A percentile compares a stretch with the other conserved stretches of the same genome.
Evolutionary conservation across 768 basidiomycete species (phyloP).

Genomic region (Macrolepiota albuminosa): DNA sequence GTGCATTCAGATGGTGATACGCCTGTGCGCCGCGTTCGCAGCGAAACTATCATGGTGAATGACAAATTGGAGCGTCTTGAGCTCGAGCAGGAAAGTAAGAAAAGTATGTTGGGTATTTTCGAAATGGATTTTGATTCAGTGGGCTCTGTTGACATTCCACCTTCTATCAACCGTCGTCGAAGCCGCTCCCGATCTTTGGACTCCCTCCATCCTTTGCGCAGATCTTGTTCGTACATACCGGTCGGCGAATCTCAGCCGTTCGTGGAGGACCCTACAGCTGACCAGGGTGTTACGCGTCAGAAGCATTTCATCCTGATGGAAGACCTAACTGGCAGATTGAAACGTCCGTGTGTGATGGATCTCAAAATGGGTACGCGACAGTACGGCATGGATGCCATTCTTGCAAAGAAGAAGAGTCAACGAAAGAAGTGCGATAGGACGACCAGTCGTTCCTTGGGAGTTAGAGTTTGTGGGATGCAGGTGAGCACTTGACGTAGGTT

Average conservation of each 20-base stretch:
- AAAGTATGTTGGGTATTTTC: constrained; percentile 31
- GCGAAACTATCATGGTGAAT: constrained; percentile 44
- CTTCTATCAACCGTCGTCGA: constrained; percentile 36
- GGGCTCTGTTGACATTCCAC: constrained; percentile 19
- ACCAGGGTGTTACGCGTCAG: constrained; percentile 68
- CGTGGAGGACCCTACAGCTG: constrained; percentile 28
- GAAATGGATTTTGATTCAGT: constrained; percentile 36
- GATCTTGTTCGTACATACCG: constrained; percentile 20
- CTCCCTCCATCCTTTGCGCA: constrained; percentile 22
- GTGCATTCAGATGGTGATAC: constrained; percentile 31
- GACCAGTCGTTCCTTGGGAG: constrained; percentile 86
- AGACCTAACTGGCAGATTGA: constrained; percentile 90
- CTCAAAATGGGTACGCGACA: constrained; percentile 99
- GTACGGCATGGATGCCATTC: constrained; percentile 93
- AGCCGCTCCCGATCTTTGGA: constrained; percentile 42
- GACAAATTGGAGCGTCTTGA: constrained; percentile 28
- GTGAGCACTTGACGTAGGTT: constrained; percentile 39
- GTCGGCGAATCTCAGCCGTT: constrained; percentile 24
- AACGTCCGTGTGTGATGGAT: constrained; percentile 92
- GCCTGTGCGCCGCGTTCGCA: constrained; percentile 58
- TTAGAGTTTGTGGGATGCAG: constrained; percentile 98
- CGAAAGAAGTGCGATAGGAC: constrained; percentile 97
- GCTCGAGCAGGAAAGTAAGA: constrained; percentile 22
- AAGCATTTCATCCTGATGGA: constrained; percentile 99
- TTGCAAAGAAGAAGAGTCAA: constrained; percentile 95